Evolutionary conservation across 495 filamentous ascomycete species (phyloP).

Genomic region (Parachaetomium inaequale): DNA sequence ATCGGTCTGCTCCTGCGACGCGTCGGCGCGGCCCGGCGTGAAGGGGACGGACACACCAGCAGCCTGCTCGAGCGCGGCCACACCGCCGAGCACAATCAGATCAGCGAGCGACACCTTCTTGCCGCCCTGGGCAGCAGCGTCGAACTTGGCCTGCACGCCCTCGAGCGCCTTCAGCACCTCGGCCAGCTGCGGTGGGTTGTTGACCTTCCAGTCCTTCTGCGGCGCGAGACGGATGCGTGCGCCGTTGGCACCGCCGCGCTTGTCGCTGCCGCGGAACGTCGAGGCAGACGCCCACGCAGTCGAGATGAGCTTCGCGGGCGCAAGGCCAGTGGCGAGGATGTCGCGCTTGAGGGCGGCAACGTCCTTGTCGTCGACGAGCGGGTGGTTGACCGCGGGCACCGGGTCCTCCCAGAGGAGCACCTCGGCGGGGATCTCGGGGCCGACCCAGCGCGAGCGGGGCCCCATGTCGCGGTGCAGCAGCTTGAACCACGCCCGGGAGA

Average conservation of each 20-base stretch:
- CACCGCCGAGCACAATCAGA: constrained; percentile 65
- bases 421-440: constrained; percentile 65
- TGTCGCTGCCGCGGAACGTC: constrained; percentile 70
- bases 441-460: constrained; percentile 61
- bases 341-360: constrained; percentile 59
- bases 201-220: constrained; percentile 64
- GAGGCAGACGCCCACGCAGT: constrained; percentile 67
- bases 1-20: constrained; percentile 63
- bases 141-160: constrained; percentile 59
- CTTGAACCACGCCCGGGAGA: constrained; percentile 74
- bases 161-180: constrained; percentile 58
- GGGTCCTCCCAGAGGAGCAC: constrained; percentile 63
- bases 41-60: constrained; percentile 46
- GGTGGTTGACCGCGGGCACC: constrained; percentile 52
- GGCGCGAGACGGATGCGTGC: constrained; percentile 69
- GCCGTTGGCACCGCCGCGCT: constrained; percentile 72
- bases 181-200: constrained; percentile 58
- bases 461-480: constrained; percentile 71
- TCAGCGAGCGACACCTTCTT: constrained; percentile 72
- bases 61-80: constrained; percentile 68
- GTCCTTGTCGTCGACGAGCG: constrained; percentile 55
- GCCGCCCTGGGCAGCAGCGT: constrained; percentile 51
- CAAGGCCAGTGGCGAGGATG: constrained; percentile 56
- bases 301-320: constrained; percentile 53
- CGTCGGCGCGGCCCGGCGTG: constrained; percentile 45